Percentiles rank a stretch among this genome's conserved stretches.
Conservation (phyloP, 768 basidiomycete species). For the Ramaria rubella region DNA sequence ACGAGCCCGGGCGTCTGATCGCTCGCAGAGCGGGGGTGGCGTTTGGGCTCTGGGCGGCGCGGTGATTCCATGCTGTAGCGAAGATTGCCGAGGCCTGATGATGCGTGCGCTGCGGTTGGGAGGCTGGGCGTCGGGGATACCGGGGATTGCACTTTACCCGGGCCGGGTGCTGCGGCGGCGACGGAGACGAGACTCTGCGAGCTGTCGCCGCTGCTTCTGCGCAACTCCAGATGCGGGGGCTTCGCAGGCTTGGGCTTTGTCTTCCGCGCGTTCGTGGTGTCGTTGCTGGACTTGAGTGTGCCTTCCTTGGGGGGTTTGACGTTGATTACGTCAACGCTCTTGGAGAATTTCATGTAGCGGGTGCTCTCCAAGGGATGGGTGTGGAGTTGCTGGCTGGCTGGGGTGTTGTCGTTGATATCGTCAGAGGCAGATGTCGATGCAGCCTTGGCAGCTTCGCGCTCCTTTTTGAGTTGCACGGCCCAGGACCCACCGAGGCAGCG, state of each 20-base stretch:
- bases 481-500: conserved; percentile 84
- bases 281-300: conserved; percentile 27
- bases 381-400: conserved; percentile 16
- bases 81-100: background rate
- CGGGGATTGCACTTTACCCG: conserved; percentile 14
- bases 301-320: conserved; percentile 13
- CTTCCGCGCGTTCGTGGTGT: conserved; percentile 24
- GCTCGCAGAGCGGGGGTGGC: background rate
- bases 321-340: conserved; percentile 47
- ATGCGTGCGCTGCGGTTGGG: conserved; percentile 21
- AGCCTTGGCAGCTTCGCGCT: conserved; percentile 19
- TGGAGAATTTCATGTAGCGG: conserved; percentile 49
- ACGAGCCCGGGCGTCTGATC: too few relatives aligned
- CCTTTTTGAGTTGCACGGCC: conserved; percentile 64
- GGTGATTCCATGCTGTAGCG: background rate
- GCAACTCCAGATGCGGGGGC: conserved; percentile 32
- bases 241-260: conserved; percentile 28
- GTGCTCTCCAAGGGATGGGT: conserved; percentile 26
- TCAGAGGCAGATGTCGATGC: conserved; percentile 32
- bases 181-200: conserved; percentile 22
- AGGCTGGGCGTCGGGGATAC: conserved; percentile 15
- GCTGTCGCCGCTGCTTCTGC: conserved; percentile 27
- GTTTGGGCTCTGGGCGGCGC: background rate
- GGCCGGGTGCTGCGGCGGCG: conserved; percentile 2
- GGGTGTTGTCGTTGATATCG: conserved; percentile 17